These are phyloP conservation scores for Exophiala spinifera DNA, from an alignment of 2,329 filamentous ascomycete genomes.

Conservation along the genomic window DNA sequence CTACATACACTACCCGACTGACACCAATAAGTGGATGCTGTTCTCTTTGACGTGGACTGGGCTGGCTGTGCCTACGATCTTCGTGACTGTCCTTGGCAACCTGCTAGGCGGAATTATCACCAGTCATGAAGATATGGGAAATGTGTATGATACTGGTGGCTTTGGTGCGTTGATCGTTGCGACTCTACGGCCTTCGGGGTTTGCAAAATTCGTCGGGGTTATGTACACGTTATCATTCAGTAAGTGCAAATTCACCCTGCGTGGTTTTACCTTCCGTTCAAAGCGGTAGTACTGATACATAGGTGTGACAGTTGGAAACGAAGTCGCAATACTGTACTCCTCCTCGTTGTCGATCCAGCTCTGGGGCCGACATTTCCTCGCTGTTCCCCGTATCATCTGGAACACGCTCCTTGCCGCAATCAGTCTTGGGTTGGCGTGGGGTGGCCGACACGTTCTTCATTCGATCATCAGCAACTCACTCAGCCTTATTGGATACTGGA, in stretches of 20 bases:
- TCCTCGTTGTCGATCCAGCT: constrained; percentile 26
- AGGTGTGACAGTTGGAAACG: constrained; percentile 18
- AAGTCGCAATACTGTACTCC: constrained; percentile 27
- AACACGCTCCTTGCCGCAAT: constrained; percentile 18
- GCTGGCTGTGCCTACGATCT: constrained; percentile 29
- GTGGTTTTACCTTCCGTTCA: neutral
- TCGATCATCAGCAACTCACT: constrained; percentile 27
- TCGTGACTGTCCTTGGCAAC: constrained; percentile 27
- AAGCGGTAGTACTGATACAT: neutral
- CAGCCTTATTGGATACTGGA: constrained; percentile 29
- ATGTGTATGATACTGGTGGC: constrained; percentile 25
- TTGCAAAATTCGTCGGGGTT: constrained; percentile 28
- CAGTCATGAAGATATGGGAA: constrained; percentile 24
- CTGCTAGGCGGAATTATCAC: constrained; percentile 25
- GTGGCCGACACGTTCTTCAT: constrained; percentile 8
- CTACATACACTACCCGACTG: constrained; percentile 30
- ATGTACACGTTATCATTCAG: constrained; percentile 10
- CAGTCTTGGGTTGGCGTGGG: too few relatives aligned
- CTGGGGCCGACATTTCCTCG: constrained; percentile 22
- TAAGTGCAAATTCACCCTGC: neutral
- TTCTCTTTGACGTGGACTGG: constrained; percentile 30
- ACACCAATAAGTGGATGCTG: constrained; percentile 27
- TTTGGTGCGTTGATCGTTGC: constrained; percentile 29
- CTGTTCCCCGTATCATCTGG: constrained; percentile 29
- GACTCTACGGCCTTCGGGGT: constrained; percentile 29